A percentile compares a stretch with the other conserved stretches of the same genome.
Evolutionary conservation across 306 rosid genomes (phyloP).

Genomic region (Gleditsia sinensis): DNA sequence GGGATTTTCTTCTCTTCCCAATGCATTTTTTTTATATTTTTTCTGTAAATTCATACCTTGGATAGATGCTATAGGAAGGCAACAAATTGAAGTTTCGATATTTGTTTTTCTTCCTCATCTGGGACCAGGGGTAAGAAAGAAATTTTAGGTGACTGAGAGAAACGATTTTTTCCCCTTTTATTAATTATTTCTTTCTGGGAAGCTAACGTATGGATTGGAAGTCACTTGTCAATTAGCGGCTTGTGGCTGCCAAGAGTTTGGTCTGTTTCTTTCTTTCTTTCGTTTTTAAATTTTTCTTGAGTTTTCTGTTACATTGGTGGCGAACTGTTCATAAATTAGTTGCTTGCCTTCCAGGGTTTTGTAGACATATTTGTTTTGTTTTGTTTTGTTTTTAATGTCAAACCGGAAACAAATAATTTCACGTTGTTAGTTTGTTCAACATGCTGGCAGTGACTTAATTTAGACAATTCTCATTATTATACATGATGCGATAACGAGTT

Average conservation of each 20-base stretch:
- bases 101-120: constrained; percentile 3
- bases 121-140: constrained; percentile 16
- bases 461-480: not conserved
- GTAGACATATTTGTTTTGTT: not conserved
- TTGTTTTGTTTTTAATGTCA: not conserved
- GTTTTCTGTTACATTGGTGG: constrained; percentile 3
- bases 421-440: not conserved
- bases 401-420: not conserved
- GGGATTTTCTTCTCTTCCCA: not conserved
- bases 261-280: not conserved
- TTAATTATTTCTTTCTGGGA: not conserved
- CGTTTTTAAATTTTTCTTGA: not conserved
- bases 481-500: not conserved
- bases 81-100: constrained; percentile 6
- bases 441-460: not conserved
- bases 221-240: not conserved
- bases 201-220: constrained; percentile 7
- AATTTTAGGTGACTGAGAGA: constrained; percentile 1
- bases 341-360: not conserved
- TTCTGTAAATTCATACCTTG: constrained; percentile 17
- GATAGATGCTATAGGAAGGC: constrained; percentile 15
- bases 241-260: not conserved
- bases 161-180: not conserved
- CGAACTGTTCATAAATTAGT: constrained; percentile 4
- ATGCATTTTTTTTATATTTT: not conserved